Base-by-base conservation (phyloP, 176 grass and related monocot species). In the Bonia amplexicaulis region DNA sequence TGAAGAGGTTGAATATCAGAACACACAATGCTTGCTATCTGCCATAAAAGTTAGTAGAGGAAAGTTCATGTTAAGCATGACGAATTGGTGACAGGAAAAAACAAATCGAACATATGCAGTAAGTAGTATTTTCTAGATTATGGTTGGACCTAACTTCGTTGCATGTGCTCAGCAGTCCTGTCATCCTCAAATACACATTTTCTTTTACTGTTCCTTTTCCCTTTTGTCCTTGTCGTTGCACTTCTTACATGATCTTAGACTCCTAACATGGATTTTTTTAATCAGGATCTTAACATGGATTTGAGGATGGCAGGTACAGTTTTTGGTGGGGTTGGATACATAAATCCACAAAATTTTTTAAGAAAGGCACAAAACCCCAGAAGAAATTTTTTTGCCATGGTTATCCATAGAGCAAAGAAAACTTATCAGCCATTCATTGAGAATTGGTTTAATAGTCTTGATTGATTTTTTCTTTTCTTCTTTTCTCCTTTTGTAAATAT, bases 1-100 rank as follows among this genome's bases (percentile, higher is more conserved):
- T 91, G 89, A 79, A 76, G 69, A 64, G 89, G 89, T 71, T 91
- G 89, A 91, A 91, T 87, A 37, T 81, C 85, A 87, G 85, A 84
- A 76, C 61, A 79, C 29, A 91, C 85, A 80, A 91, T 91, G 81
- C 26, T 80, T 54, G 85, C 75, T 45, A 91, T 76, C 89, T 91
- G 85, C 76, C 16, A 65, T 63, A 60, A 63, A 91, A 75, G 40
- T 87, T 72, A 58, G 23, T 17, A 65, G 2, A 83, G 12, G 12
- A 74, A 23, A 66, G 10, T 29, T 14, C 17, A 73, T 20, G 80
- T 74, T 71, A 71, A 25, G 46, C 39, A 78, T 58, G 49, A 73
- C 37, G 12, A 71, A 60, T 19, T n/a, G 9, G 2, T 73, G 1
- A 23, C 20, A 0, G 1, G 22, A 39, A 47, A 75, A 71, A 76